Conservation (phyloP, 2,329 filamentous ascomycete genomes). For the Knoxdaviesia capensis region DNA sequence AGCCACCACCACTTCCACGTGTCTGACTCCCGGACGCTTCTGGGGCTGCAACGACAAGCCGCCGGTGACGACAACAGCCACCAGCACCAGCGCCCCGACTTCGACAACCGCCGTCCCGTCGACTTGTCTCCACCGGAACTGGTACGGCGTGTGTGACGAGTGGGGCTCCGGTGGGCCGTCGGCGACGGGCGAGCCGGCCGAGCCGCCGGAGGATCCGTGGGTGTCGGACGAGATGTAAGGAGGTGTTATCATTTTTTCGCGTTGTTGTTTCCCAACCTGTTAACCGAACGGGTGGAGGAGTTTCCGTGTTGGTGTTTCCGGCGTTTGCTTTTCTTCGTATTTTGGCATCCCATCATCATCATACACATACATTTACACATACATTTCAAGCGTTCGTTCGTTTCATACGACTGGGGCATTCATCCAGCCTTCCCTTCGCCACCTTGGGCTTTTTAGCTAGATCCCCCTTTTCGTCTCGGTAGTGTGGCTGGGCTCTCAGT, state of each 20-base stretch:
- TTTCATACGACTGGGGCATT: too few species aligned
- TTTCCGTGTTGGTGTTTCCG: neutral
- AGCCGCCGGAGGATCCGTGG: slow-evolving; percentile 7
- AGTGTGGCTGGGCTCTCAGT: neutral
- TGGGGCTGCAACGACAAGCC: slow-evolving; percentile 25
- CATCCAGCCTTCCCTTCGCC: too few species aligned
- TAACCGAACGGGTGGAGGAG: neutral
- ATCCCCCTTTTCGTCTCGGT: neutral
- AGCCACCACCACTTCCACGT: slow-evolving; percentile 12
- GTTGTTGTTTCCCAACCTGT: neutral
- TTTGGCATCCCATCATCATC: neutral
- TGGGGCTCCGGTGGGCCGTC: slow-evolving; percentile 8
- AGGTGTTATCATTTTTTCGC: neutral
- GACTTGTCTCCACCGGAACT: slow-evolving; percentile 16
- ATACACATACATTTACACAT: neutral
- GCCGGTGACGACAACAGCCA: slow-evolving; percentile 10
- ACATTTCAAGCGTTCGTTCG: neutral
- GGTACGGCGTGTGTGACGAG: slow-evolving; percentile 21
- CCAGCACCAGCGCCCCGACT: slow-evolving; percentile 8
- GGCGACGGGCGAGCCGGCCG: too few species aligned
- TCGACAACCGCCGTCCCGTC: slow-evolving; percentile 9
- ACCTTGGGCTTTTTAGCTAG: too few species aligned
- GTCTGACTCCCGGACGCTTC: slow-evolving; percentile 25
- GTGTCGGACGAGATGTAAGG: slow-evolving; percentile 13
- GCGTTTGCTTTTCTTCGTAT: neutral